Evolutionary conservation across 2,329 filamentous ascomycete genomes (phyloP).

Genomic region (Dothistroma septosporum): DNA sequence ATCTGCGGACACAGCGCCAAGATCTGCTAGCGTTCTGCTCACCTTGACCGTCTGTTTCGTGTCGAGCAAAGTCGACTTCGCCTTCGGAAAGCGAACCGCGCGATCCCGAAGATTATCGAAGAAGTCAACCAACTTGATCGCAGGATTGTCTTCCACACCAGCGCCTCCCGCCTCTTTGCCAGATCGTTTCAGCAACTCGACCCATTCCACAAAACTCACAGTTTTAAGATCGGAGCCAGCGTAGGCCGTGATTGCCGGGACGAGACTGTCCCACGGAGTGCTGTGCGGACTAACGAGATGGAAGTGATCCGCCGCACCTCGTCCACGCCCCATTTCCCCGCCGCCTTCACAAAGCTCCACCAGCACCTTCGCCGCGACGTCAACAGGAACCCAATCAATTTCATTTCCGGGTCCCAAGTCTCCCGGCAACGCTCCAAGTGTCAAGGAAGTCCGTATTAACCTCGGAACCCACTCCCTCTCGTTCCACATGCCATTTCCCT

Average conservation of each 20-base stretch:
- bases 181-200: neutral
- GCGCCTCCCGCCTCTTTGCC: neutral
- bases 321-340: neutral
- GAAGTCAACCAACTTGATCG: slow-evolving; percentile 25
- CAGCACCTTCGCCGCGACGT: slow-evolving; percentile 24
- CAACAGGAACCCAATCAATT: slow-evolving; percentile 56
- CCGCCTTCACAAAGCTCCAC: neutral
- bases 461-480: slow-evolving; percentile 54
- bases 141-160: slow-evolving; percentile 14
- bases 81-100: slow-evolving; percentile 13
- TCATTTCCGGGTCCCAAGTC: no score
- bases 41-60: slow-evolving; percentile 19
- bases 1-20: slow-evolving; percentile 13
- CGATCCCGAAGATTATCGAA: slow-evolving; percentile 17
- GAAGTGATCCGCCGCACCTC: neutral
- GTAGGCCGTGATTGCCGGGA: neutral
- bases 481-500: no score
- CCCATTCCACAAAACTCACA: slow-evolving; percentile 3
- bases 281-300: slow-evolving; percentile 4
- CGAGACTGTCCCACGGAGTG: neutral
- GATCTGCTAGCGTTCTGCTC: slow-evolving; percentile 25
- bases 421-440: slow-evolving; percentile 46
- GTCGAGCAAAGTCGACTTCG: slow-evolving; percentile 7
- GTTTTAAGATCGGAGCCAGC: neutral
- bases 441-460: slow-evolving; percentile 45